A percentile compares a stretch with the other conserved stretches of the same genome.
These are phyloP conservation scores for Zelonia costaricensis DNA, from an alignment of 208 protist species.

Conservation along the genomic window DNA sequence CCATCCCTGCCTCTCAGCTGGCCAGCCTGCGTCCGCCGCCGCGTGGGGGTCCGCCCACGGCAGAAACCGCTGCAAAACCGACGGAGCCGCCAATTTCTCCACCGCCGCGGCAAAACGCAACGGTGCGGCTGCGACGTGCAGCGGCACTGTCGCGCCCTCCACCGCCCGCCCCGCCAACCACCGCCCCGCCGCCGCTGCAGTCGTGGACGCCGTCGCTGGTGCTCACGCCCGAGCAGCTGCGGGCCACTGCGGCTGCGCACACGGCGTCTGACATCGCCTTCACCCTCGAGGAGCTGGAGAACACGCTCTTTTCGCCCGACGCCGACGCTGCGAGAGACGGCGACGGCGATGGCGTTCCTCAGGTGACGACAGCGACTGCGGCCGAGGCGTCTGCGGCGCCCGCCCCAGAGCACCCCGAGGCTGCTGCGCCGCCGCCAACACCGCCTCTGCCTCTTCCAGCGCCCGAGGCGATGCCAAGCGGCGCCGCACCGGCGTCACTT, in stretches of 20 bases:
- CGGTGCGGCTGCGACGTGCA: background rate
- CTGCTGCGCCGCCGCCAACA: background rate
- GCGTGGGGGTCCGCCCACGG: background rate
- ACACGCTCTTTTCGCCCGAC: constrained; percentile 47
- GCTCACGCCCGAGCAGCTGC: constrained; percentile 7
- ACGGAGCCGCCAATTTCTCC: background rate
- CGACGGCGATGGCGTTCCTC: background rate
- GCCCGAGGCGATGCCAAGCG: background rate
- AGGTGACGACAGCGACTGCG: background rate
- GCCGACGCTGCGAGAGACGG: background rate
- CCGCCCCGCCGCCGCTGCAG: constrained; percentile 5
- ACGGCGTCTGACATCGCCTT: constrained; percentile 60
- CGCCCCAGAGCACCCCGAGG: too few relatives aligned
- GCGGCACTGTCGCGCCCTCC: background rate
- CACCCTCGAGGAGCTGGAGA: constrained; percentile 78
- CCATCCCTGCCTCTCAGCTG: constrained; percentile 22
- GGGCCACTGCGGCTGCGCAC: constrained; percentile 3
- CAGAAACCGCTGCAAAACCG: background rate
- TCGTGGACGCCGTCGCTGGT: constrained; percentile 21
- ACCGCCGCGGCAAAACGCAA: too few relatives aligned
- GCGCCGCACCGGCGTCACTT: background rate
- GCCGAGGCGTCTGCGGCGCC: too few relatives aligned
- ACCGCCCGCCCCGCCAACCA: background rate
- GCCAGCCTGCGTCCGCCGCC: background rate
- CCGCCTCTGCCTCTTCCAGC: background rate